Evolutionary conservation across 108 stramenopile genomes (phyloP).

Genomic region (Conticribra weissflogii): DNA sequence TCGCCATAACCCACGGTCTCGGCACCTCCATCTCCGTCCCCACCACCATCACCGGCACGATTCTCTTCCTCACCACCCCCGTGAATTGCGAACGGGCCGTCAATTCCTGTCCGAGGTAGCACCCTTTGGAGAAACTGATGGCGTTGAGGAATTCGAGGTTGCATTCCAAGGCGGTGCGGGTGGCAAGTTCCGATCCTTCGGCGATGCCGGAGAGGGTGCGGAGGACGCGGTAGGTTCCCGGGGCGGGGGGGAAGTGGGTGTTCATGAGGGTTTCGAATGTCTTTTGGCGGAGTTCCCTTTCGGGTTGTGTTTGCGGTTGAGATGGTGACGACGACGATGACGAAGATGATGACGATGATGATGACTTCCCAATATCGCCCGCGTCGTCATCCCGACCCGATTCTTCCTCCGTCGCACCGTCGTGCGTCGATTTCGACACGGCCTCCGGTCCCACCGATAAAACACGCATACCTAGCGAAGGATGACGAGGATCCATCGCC

Average conservation of each 20-base stretch:
- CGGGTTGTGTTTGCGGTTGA: too few relatives aligned
- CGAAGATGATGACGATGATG: too few relatives aligned
- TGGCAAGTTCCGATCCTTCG: slow-evolving; percentile 80
- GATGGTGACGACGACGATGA: too few relatives aligned
- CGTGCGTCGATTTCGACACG: too few relatives aligned
- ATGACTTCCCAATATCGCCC: background rate
- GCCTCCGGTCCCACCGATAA: slow-evolving; percentile 52
- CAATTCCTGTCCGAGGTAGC: slow-evolving; percentile 98
- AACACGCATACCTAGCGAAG: slow-evolving; percentile 77
- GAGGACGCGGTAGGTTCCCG: slow-evolving; percentile 73
- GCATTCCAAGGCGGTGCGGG: slow-evolving; percentile 87
- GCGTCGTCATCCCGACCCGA: background rate
- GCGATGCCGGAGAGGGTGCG: slow-evolving; percentile 82
- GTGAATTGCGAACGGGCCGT: slow-evolving; percentile 94
- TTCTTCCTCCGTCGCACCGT: too few relatives aligned
- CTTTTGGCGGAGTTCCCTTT: slow-evolving; percentile 9
- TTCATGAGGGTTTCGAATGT: slow-evolving; percentile 55
- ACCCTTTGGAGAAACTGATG: slow-evolving; percentile 94
- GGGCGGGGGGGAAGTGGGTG: slow-evolving; percentile 55
- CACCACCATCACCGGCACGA: slow-evolving; percentile 84
- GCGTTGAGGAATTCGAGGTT: slow-evolving; percentile 94
- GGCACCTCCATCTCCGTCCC: slow-evolving; percentile 77
- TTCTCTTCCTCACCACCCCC: slow-evolving; percentile 91
- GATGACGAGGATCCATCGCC: slow-evolving; percentile 84
- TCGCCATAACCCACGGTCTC: slow-evolving; percentile 75